phyloP scores from a whole-genome alignment of 495 filamentous ascomycete genomes.

The Penicillium taxi region DNA sequence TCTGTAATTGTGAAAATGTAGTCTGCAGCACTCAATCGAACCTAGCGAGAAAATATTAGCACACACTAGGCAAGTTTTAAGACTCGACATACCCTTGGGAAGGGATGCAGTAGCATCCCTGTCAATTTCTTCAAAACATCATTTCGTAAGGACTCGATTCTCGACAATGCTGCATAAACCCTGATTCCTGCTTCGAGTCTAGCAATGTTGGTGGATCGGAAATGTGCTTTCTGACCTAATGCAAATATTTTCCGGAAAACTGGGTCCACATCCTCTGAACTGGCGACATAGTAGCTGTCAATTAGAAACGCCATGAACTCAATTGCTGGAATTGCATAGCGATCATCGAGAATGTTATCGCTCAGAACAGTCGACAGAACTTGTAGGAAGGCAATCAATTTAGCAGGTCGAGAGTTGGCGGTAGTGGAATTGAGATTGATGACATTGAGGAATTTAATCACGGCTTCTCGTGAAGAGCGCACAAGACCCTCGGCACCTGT shows the following conservation, averaged over 20 bases:
- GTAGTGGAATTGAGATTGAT: conserved; percentile 37
- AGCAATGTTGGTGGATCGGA: conserved; percentile 68
- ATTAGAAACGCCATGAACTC: conserved; percentile 70
- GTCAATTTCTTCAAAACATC: conserved; percentile 50
- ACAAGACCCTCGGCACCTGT: conserved; percentile 77
- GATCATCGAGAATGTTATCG: conserved; percentile 49
- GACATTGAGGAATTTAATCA: conserved; percentile 41
- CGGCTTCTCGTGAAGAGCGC: conserved; percentile 60
- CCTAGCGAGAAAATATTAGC: conserved; percentile 14
- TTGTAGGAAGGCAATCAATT: conserved; percentile 30
- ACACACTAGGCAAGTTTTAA: neutral
- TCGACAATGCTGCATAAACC: conserved; percentile 62
- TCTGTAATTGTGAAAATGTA: conserved; percentile 31
- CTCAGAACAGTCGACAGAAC: conserved; percentile 38
- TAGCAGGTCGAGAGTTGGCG: conserved; percentile 21
- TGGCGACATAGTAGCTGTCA: conserved; percentile 31
- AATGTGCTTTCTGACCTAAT: conserved; percentile 66
- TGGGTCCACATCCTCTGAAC: conserved; percentile 13
- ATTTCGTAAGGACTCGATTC: conserved; percentile 24
- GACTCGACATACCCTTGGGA: conserved; percentile 52
- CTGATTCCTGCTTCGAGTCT: conserved; percentile 71
- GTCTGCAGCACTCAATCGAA: conserved; percentile 32
- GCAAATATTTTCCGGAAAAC: conserved; percentile 55
- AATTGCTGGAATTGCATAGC: conserved; percentile 64
- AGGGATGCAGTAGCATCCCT: conserved; percentile 55